phyloP scores from a whole-genome alignment of 306 rosid genomes.

The Cicer arietinum region DNA sequence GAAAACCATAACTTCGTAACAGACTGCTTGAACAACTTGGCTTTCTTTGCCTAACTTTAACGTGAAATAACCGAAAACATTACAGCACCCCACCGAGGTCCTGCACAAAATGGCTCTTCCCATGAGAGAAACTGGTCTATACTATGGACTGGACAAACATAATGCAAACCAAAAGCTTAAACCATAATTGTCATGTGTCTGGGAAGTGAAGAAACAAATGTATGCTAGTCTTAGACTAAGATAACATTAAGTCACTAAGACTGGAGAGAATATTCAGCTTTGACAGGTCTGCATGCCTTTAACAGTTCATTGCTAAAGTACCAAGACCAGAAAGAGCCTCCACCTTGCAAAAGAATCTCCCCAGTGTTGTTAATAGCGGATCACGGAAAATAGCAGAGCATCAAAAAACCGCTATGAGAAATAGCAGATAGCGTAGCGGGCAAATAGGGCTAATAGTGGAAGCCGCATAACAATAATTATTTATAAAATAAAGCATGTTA shows the following conservation, averaged over 20 bases:
- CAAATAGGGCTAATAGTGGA: too few relatives aligned
- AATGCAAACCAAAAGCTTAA: not conserved
- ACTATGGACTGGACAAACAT: not conserved
- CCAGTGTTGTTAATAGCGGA: too few relatives aligned
- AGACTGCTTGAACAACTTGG: not conserved
- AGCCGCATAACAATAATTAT: too few relatives aligned
- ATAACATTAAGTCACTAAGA: not conserved
- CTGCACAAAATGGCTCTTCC: not conserved
- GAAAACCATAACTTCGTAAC: not conserved
- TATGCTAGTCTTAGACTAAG: constrained; percentile 8
- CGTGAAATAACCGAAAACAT: not conserved
- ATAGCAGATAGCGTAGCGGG: too few relatives aligned
- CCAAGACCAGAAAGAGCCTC: not conserved
- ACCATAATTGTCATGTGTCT: not conserved
- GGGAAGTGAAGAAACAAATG: constrained; percentile 9
- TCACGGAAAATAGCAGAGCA: too few relatives aligned
- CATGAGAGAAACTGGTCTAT: constrained; percentile 18
- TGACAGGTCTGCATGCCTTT: not conserved
- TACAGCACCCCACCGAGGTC: constrained; percentile 3
- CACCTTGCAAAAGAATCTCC: not conserved
- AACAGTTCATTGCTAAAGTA: constrained; percentile 12
- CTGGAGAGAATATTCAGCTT: not conserved
- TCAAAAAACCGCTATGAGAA: too few relatives aligned
- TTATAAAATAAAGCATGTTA: too few relatives aligned
- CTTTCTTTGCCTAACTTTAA: not conserved